Base-by-base conservation (phyloP, 805 yeast species). In the Yarrowia keelungensis region DNA sequence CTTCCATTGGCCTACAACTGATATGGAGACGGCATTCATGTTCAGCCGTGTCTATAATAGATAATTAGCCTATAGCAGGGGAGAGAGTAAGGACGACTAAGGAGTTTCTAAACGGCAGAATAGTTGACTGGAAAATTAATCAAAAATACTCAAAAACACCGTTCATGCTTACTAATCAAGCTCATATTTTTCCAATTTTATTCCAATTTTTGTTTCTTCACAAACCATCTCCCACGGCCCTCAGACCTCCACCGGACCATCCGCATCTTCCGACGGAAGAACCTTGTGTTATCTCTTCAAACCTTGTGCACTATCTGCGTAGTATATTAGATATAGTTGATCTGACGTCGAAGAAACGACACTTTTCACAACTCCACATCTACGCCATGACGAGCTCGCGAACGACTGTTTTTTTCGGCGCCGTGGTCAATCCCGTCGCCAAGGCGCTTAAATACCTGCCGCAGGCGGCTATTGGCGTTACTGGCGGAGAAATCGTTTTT, bases 391-490 rank as follows among this genome's bases (percentile, higher is more conserved):
- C 59, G 4, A 35, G 45, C n/a, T 38, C 59, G 3, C 39, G 39
- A 35, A 53, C 59, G 14, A 53, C 45, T 2, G 45, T 62, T 41
- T 62, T 47, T 32, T 62, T 47, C 39, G 67, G 67, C 5, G 45
- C 67, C 10, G 45, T 62, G 12, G 67, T 62, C 41, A 62, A 62
- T 19, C 67, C 67, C 38, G 56, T 38, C 32, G 45, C n/a, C 16
- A 43, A 62, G 0, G 75, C 79, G 22, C 74, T 92, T 2, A 86
- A 91, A 71, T 81, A 89, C 45, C 75, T 86, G 22, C 79, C 83
- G 19, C 76, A 82, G 64, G 85, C 89, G 22, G 83, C 87, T 0
- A 77, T 90, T 35, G 94, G 92, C 5, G 95, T 91, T 10, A 84
- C 85, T 64, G 61, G 69, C 0, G 72, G 75, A 1, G 97, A 97